Evolutionary conservation across 192 early-diverging fungal species (phyloP).

Genomic region (Allomyces macrogynus): DNA sequence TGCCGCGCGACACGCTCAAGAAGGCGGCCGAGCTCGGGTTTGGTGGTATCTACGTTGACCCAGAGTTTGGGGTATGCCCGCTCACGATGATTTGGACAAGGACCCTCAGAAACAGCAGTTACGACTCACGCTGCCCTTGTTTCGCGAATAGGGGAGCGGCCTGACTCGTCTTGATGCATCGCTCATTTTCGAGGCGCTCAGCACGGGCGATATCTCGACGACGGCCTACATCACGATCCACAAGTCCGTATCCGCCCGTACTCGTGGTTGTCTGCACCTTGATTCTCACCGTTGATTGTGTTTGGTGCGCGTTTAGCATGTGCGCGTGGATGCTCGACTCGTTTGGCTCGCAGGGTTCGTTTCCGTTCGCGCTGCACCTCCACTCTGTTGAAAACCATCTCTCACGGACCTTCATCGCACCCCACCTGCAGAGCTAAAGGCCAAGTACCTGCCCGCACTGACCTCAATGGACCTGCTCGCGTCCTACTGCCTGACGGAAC

Average conservation of each 20-base stretch:
- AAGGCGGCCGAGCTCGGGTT: conserved; percentile 35
- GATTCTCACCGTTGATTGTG: too few species aligned
- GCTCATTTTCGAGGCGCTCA: conserved; percentile 31
- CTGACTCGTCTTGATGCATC: conserved; percentile 24
- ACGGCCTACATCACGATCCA: conserved; percentile 36
- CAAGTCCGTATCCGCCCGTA: conserved; percentile 8
- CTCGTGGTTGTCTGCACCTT: too few species aligned
- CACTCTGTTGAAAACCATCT: neutral
- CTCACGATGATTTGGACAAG: too few species aligned
- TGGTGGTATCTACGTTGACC: conserved; percentile 20
- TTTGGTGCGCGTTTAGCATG: conserved; percentile 8
- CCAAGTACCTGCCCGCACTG: conserved; percentile 19
- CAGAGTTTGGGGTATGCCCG: conserved; percentile 15
- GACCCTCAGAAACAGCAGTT: too few species aligned
- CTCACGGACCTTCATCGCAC: neutral
- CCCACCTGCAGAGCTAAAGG: neutral
- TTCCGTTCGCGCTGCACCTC: neutral
- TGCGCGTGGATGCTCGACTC: conserved; percentile 34
- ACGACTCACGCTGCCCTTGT: too few species aligned
- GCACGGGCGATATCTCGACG: conserved; percentile 26
- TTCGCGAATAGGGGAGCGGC: conserved; percentile 7
- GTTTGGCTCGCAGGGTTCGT: conserved; percentile 4
- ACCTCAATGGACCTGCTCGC: conserved; percentile 14
- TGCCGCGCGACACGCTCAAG: conserved; percentile 22
- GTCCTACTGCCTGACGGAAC: conserved; percentile 26